phyloP scores from a whole-genome alignment of 2,329 filamentous ascomycete genomes.

The Hortaea werneckii region DNA sequence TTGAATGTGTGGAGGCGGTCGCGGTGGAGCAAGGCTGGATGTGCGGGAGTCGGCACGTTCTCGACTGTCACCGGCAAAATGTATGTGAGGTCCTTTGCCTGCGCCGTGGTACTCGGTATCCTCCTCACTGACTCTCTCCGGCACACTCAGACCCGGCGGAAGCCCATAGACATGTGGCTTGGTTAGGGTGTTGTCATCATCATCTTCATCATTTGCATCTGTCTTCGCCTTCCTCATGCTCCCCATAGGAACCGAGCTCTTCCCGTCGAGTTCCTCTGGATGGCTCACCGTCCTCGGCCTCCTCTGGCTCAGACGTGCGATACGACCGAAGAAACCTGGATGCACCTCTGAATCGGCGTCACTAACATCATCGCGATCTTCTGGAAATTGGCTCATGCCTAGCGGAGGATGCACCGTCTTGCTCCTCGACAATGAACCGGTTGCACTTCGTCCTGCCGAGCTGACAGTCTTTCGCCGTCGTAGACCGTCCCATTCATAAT shows the following conservation, averaged over 20 bases:
- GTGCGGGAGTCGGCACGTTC: conserved; percentile 34
- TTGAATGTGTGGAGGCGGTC: conserved; percentile 43
- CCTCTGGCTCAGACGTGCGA: conserved; percentile 12
- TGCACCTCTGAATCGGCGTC: conserved; percentile 32
- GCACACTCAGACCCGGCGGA: conserved; percentile 32
- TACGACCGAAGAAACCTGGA: conserved; percentile 37
- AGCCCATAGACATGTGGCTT: conserved; percentile 40
- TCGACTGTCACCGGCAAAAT: conserved; percentile 14
- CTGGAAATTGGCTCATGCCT: conserved; percentile 78
- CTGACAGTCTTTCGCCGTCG: conserved; percentile 56
- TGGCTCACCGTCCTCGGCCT: conserved; percentile 12
- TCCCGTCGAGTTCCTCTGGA: conserved; percentile 15
- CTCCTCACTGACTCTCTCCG: conserved; percentile 15
- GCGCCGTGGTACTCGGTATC: conserved; percentile 38
- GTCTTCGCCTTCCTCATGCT: background rate
- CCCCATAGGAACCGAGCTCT: background rate
- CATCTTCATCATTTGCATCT: background rate
- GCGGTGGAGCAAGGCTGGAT: conserved; percentile 42
- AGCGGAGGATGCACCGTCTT: conserved; percentile 61
- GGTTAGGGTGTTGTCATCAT: conserved; percentile 19
- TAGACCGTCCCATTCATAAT: conserved; percentile 86
- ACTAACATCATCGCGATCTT: conserved; percentile 43
- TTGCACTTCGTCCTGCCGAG: conserved; percentile 27
- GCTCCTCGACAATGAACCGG: conserved; percentile 34
- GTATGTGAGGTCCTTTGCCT: conserved; percentile 8